phyloP scores from a whole-genome alignment of 768 basidiomycete genomes.

The Boletus eberwhitei region DNA sequence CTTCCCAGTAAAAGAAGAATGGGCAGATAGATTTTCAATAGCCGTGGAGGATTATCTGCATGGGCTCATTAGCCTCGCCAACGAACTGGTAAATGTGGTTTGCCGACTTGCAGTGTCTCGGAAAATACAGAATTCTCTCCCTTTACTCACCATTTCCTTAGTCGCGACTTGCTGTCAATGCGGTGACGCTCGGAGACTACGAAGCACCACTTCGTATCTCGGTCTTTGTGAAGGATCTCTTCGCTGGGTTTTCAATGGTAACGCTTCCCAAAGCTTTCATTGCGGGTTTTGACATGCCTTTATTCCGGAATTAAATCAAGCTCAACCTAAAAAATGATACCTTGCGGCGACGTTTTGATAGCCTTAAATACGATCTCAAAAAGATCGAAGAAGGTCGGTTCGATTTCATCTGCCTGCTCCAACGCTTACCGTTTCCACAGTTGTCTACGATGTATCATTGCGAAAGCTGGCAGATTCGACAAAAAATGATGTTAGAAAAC shows the following conservation, averaged over 20 bases:
- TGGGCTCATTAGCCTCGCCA: constrained; percentile 71
- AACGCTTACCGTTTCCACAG: constrained; percentile 35
- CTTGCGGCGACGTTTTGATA: constrained; percentile 73
- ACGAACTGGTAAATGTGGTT: constrained; percentile 61
- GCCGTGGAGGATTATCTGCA: constrained; percentile 81
- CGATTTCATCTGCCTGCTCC: not conserved
- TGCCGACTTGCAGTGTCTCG: not conserved
- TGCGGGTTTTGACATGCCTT: constrained; percentile 1
- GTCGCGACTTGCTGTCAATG: constrained; percentile 78
- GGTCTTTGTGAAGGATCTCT: constrained; percentile 74
- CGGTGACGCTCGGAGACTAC: constrained; percentile 80
- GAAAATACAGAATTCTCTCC: not conserved
- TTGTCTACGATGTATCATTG: constrained; percentile 83
- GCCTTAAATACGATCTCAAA: constrained; percentile 83
- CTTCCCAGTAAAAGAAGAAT: constrained; percentile 59
- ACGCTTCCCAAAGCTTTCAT: not conserved
- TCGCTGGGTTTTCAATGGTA: constrained; percentile 84
- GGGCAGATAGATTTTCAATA: constrained; percentile 61
- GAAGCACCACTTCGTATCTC: constrained; percentile 78
- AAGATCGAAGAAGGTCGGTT: constrained; percentile 80
- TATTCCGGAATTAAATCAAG: constrained; percentile 35
- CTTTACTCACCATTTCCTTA: constrained; percentile 27
- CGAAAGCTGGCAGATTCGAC: constrained; percentile 51
- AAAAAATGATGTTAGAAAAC: not conserved
- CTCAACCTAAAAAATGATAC: constrained; percentile 80